Percentiles rank a stretch among this genome's conserved stretches.
phyloP scores from a whole-genome alignment of 257 asterid species.

The Solanum medicagineum region DNA sequence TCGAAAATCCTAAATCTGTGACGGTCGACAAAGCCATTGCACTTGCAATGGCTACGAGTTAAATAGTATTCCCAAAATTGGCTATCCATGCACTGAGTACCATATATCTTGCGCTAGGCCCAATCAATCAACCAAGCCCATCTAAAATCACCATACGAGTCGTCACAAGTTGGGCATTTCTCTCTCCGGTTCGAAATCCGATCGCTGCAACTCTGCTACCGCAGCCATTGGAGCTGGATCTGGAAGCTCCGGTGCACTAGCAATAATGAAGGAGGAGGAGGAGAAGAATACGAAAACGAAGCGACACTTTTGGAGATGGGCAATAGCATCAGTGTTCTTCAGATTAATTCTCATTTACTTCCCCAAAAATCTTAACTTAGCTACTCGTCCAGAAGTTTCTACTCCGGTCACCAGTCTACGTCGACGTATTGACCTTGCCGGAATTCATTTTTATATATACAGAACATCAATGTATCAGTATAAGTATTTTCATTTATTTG shows the following conservation, averaged over 20 bases:
- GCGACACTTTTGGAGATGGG: slow-evolving; percentile 78
- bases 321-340: slow-evolving; percentile 43
- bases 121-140: not conserved
- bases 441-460: not conserved
- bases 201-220: not conserved
- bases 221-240: not conserved
- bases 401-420: slow-evolving; percentile 96
- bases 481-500: not conserved
- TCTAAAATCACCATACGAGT: not conserved
- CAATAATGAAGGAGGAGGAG: not conserved
- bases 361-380: slow-evolving; percentile 61
- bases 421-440: slow-evolving; percentile 35
- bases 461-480: not conserved
- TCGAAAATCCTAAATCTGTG: too few species aligned
- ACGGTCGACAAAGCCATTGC: too few species aligned
- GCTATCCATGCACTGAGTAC: too few species aligned
- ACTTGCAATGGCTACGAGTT: not conserved
- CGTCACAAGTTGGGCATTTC: not conserved
- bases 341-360: slow-evolving; percentile 57
- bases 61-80: not conserved
- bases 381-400: slow-evolving; percentile 92
- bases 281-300: not conserved
- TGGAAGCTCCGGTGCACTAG: not conserved
- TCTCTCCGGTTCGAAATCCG: not conserved
- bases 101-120: not conserved